Conservation (phyloP, 352 stramenopile genomes). For the Elongisporangium anandrum region DNA sequence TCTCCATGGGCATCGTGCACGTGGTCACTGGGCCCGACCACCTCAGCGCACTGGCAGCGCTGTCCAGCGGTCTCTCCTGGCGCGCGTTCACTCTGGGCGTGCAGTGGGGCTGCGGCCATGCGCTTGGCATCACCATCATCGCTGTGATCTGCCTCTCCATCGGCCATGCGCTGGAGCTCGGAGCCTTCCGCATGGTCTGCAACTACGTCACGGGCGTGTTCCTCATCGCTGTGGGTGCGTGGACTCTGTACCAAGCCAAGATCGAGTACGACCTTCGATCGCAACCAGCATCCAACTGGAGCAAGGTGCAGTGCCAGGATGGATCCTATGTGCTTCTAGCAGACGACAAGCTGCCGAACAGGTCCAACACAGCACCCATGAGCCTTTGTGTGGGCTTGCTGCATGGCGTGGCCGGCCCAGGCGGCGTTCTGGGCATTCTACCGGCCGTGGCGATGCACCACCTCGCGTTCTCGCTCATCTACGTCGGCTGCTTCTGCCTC, state of each 20-base stretch:
- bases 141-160: slow-evolving; percentile 46
- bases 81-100: slow-evolving; percentile 72
- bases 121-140: slow-evolving; percentile 73
- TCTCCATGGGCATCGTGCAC: slow-evolving; percentile 47
- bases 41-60: slow-evolving; percentile 80
- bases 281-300: slow-evolving; percentile 36
- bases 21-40: slow-evolving; percentile 82
- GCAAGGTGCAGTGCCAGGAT: slow-evolving; percentile 51
- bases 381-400: slow-evolving; percentile 72
- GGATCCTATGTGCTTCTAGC: slow-evolving; percentile 42
- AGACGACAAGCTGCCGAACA: slow-evolving; percentile 7
- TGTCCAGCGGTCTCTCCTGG: slow-evolving; percentile 67
- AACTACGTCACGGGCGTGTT: slow-evolving; percentile 65
- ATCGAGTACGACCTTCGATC: slow-evolving; percentile 23
- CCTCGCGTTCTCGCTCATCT: slow-evolving; percentile 28
- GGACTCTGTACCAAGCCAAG: slow-evolving; percentile 38
- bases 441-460: slow-evolving; percentile 76
- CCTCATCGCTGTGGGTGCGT: slow-evolving; percentile 56
- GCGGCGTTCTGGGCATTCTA: slow-evolving; percentile 77
- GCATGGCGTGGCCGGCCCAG: slow-evolving; percentile 82
- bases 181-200: slow-evolving; percentile 24
- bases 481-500: slow-evolving; percentile 83
- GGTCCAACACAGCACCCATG: no score
- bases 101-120: slow-evolving; percentile 88
- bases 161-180: slow-evolving; percentile 33